These are phyloP conservation scores for Plantago major DNA, from an alignment of 257 asterid genomes.

Conservation along the genomic window DNA sequence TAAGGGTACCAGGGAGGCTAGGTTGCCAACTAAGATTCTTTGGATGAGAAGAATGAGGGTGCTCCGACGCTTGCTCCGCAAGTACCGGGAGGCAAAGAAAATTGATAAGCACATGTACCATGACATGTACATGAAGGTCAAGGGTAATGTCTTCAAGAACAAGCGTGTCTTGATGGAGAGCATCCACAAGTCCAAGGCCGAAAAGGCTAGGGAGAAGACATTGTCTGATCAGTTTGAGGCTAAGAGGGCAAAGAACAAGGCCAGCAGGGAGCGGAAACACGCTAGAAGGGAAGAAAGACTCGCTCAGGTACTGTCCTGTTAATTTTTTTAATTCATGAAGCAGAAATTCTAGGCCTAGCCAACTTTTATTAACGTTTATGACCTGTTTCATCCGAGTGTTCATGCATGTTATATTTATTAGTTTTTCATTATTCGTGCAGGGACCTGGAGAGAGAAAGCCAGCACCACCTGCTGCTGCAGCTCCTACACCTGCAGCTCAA, in stretches of 20 bases:
- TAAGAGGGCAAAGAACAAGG: slow-evolving; percentile 55
- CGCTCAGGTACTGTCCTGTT: slow-evolving; percentile 41
- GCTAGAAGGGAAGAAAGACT: slow-evolving; percentile 63
- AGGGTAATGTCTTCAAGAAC: slow-evolving; percentile 72
- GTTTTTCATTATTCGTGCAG: slow-evolving; percentile 25
- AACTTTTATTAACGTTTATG: too few species aligned
- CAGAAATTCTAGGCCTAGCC: not conserved
- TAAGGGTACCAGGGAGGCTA: slow-evolving; percentile 73
- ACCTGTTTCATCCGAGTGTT: not conserved
- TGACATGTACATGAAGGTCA: slow-evolving; percentile 71
- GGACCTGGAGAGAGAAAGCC: slow-evolving; percentile 64
- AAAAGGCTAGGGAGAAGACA: slow-evolving; percentile 73
- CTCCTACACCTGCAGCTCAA: slow-evolving; percentile 49
- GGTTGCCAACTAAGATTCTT: slow-evolving; percentile 57
- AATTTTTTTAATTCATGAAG: not conserved
- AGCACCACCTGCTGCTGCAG: slow-evolving; percentile 32
- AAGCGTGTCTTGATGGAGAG: slow-evolving; percentile 69
- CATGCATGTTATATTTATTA: too few species aligned
- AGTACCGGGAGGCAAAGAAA: slow-evolving; percentile 57
- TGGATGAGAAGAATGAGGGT: slow-evolving; percentile 75
- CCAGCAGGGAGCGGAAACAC: slow-evolving; percentile 60
- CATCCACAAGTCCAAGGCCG: slow-evolving; percentile 66
- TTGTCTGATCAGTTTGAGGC: slow-evolving; percentile 71
- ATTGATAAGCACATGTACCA: slow-evolving; percentile 70
- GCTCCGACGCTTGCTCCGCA: slow-evolving; percentile 56